Evolutionary conservation across 108 stramenopile genomes (phyloP).

Genomic region (Skeletonema tropicum): DNA sequence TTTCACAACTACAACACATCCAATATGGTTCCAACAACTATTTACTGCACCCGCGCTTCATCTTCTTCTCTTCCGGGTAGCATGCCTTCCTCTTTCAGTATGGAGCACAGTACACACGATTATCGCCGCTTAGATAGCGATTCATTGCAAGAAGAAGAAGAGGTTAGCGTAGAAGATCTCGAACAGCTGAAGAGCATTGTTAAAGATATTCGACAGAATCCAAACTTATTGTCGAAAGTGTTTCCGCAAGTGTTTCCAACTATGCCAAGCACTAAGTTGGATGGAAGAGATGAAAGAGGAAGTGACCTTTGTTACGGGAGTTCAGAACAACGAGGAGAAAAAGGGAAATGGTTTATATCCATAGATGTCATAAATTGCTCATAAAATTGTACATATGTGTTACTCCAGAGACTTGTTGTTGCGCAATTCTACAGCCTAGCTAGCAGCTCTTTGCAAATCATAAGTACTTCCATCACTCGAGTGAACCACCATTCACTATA

Average conservation of each 20-base stretch:
- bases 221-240: background rate
- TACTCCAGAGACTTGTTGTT: background rate
- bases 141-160: background rate
- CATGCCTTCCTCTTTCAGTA: background rate
- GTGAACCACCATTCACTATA: slow-evolving; percentile 8
- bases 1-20: background rate
- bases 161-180: background rate
- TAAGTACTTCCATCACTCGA: background rate
- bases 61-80: background rate
- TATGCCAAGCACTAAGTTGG: background rate
- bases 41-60: background rate
- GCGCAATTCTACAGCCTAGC: background rate
- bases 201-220: background rate
- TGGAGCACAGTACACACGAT: background rate
- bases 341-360: too few relatives aligned
- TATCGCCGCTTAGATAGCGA: background rate
- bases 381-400: background rate
- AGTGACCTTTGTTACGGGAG: too few relatives aligned
- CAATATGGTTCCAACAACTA: background rate
- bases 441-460: background rate
- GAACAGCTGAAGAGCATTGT: background rate
- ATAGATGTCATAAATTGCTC: too few relatives aligned
- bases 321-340: too few relatives aligned
- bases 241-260: background rate
- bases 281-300: background rate